Evolutionary conservation across 306 rosid species (phyloP).

Genomic region (Ochetophila trinervis): DNA sequence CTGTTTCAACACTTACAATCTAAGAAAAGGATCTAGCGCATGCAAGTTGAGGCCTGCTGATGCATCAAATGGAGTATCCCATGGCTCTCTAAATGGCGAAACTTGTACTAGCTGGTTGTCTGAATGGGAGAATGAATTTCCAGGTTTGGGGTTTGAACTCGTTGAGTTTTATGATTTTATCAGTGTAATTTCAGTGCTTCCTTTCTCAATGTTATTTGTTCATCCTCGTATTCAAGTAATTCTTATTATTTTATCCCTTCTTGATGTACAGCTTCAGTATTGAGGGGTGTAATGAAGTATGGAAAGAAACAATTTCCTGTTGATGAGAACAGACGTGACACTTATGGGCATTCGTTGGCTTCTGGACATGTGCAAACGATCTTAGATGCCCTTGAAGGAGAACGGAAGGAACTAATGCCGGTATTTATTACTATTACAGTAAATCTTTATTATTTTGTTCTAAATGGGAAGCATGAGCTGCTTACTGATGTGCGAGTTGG

Average conservation of each 20-base stretch:
- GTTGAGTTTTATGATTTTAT: neutral
- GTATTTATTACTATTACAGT: slow-evolving; percentile 31
- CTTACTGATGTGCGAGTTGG: neutral
- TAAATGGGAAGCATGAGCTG: slow-evolving; percentile 9
- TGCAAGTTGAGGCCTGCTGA: slow-evolving; percentile 47
- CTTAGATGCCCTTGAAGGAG: slow-evolving; percentile 48
- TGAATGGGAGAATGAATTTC: slow-evolving; percentile 93
- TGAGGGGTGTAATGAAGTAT: slow-evolving; percentile 64
- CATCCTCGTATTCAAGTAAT: neutral
- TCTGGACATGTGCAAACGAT: slow-evolving; percentile 41
- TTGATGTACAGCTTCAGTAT: slow-evolving; percentile 70
- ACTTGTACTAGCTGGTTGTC: slow-evolving; percentile 53
- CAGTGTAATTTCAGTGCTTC: neutral
- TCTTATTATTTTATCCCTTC: neutral
- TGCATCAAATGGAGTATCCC: slow-evolving; percentile 38
- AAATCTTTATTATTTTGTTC: neutral
- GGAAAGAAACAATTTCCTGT: slow-evolving; percentile 71
- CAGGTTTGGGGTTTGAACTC: slow-evolving; percentile 39
- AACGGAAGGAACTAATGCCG: slow-evolving; percentile 66
- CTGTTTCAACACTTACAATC: slow-evolving; percentile 60
- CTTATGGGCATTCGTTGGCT: slow-evolving; percentile 43
- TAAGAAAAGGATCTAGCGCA: slow-evolving; percentile 49
- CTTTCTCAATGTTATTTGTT: neutral
- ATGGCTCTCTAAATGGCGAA: slow-evolving; percentile 42
- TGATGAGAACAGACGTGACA: slow-evolving; percentile 89